These are phyloP conservation scores for Lachancea dasiensis DNA, from an alignment of 805 yeast species.

Conservation along the genomic window DNA sequence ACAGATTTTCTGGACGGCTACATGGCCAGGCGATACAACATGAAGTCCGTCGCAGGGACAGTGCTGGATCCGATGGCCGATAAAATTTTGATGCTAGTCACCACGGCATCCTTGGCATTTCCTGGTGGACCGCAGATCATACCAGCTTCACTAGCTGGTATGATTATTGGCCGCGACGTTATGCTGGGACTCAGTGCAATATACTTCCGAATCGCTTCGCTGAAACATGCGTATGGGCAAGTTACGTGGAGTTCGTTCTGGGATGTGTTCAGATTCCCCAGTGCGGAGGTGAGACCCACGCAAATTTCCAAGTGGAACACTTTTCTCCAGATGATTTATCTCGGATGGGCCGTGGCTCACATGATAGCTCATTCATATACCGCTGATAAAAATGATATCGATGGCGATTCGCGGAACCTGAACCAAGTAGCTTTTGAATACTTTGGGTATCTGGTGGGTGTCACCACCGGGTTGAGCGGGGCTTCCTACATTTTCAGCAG, in stretches of 20 bases:
- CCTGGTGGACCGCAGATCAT: constrained; percentile 48
- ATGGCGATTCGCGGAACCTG: neutral
- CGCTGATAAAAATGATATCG: constrained; percentile 11
- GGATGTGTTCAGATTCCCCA: constrained; percentile 66
- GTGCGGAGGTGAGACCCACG: constrained; percentile 86
- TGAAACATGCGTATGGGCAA: constrained; percentile 18
- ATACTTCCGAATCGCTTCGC: constrained; percentile 61
- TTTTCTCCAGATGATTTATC: constrained; percentile 83
- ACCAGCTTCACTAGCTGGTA: constrained; percentile 59
- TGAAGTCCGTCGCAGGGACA: constrained; percentile 80
- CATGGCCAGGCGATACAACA: constrained; percentile 74
- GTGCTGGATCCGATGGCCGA: constrained; percentile 95
- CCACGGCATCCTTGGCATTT: constrained; percentile 68
- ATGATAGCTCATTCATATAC: constrained; percentile 15
- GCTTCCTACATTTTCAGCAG: constrained; percentile 66
- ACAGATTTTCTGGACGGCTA: constrained; percentile 92
- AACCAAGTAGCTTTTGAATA: constrained; percentile 14
- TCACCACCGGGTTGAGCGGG: constrained; percentile 76
- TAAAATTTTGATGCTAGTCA: constrained; percentile 78
- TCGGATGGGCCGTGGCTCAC: constrained; percentile 54
- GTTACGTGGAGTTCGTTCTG: constrained; percentile 60
- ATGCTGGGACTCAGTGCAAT: constrained; percentile 66
- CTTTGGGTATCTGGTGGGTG: constrained; percentile 51
- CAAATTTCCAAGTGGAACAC: constrained; percentile 84
- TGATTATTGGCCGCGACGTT: constrained; percentile 82